These are phyloP conservation scores for Malus hybrid DNA, from an alignment of 331 rosid species.

Conservation along the genomic window DNA sequence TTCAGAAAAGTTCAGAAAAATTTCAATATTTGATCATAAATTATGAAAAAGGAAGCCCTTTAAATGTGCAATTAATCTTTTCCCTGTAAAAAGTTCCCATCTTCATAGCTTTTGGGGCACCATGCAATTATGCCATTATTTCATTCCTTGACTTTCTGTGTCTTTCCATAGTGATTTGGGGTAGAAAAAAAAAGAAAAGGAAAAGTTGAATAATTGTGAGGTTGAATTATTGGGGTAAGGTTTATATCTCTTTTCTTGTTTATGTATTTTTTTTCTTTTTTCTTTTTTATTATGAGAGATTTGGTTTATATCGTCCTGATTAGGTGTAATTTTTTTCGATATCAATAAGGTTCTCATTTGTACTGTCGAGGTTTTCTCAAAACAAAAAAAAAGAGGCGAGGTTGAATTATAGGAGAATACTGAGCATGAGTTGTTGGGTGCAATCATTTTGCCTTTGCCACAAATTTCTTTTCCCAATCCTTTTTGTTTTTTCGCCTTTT, in stretches of 20 bases:
- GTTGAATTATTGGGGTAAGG: slow-evolving; percentile 39
- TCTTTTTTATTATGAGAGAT: too few relatives aligned
- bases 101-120: slow-evolving; percentile 18
- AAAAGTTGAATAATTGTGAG: slow-evolving; percentile 36
- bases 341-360: too few relatives aligned
- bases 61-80: slow-evolving; percentile 30
- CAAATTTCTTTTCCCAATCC: slow-evolving; percentile 26
- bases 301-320: too few relatives aligned
- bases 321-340: too few relatives aligned
- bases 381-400: slow-evolving; percentile 14
- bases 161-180: slow-evolving; percentile 19
- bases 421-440: slow-evolving; percentile 51
- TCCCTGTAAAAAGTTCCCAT: background rate
- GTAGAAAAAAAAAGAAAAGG: background rate
- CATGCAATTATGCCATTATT: slow-evolving; percentile 10
- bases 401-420: slow-evolving; percentile 40
- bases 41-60: slow-evolving; percentile 26
- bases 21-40: slow-evolving; percentile 27
- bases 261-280: too few relatives aligned
- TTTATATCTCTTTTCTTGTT: too few relatives aligned
- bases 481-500: slow-evolving; percentile 17
- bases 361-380: too few relatives aligned
- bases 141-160: background rate
- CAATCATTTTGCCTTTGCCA: slow-evolving; percentile 37
- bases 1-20: background rate